phyloP scores from a whole-genome alignment of 2,329 filamentous ascomycete genomes.

The Aspergillus fructus region DNA sequence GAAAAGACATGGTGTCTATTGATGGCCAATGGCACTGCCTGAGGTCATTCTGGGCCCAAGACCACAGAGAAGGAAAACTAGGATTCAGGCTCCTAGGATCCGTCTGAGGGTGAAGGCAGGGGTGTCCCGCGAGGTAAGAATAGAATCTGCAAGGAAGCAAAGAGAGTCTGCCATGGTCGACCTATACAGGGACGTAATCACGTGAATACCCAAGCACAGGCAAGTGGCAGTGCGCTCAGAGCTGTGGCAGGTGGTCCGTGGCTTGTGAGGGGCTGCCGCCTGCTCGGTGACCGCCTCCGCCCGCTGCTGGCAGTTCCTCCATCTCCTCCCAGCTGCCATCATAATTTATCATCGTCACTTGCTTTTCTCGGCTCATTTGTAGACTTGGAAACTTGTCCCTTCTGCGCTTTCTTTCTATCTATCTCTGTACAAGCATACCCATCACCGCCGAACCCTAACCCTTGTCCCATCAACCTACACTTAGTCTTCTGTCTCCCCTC shows the following conservation, averaged over 20 bases:
- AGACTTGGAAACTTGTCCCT: neutral
- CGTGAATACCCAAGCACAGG: neutral
- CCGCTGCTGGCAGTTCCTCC: neutral
- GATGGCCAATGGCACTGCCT: neutral
- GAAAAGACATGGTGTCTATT: neutral
- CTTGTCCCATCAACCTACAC: neutral
- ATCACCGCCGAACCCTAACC: neutral
- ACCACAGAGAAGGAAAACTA: neutral
- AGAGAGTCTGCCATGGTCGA: no score
- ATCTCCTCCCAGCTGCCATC: constrained; percentile 16
- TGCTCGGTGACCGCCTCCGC: constrained; percentile 17
- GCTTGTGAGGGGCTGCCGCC: constrained; percentile 1
- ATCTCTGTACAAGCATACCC: neutral
- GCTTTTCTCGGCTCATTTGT: constrained; percentile 7
- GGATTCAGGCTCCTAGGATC: neutral
- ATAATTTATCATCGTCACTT: constrained; percentile 16
- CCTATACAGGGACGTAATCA: neutral
- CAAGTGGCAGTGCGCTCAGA: neutral
- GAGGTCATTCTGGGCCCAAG: neutral
- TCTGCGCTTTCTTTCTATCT: neutral
- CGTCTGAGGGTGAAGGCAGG: neutral
- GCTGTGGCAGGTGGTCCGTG: constrained; percentile 6
- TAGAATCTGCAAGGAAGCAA: no score
- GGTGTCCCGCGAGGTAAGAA: no score
- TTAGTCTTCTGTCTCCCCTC: constrained; percentile 12